phyloP scores from a whole-genome alignment of 129 eudicot species.

The Chrysanthemum seticuspe region DNA sequence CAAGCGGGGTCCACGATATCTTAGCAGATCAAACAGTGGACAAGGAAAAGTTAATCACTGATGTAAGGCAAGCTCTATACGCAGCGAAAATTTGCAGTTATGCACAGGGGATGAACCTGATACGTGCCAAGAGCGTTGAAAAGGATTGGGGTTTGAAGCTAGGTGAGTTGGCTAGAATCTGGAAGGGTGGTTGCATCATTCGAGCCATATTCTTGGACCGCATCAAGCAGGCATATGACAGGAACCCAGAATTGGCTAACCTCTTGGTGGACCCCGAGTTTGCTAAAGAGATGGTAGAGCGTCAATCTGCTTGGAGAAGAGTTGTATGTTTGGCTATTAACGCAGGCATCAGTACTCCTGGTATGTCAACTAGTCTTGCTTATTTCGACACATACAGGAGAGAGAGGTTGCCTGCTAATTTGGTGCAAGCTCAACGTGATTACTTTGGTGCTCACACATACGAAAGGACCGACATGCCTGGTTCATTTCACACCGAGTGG shows the following conservation, averaged over 20 bases:
- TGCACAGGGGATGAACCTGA: constrained; percentile 64
- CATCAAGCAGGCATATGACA: constrained; percentile 57
- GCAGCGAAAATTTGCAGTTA: constrained; percentile 64
- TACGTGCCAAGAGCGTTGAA: constrained; percentile 61
- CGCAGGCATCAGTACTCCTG: constrained; percentile 60
- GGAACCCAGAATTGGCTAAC: constrained; percentile 56
- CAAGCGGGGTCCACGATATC: constrained; percentile 41
- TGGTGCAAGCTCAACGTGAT: constrained; percentile 68
- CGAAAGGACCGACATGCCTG: constrained; percentile 49
- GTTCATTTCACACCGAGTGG: constrained; percentile 61
- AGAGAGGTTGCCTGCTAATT: constrained; percentile 57
- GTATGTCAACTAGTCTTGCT: constrained; percentile 65
- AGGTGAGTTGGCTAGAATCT: constrained; percentile 63
- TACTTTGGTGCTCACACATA: constrained; percentile 65
- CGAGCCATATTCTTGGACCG: constrained; percentile 68
- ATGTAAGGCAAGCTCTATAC: constrained; percentile 56
- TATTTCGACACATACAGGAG: constrained; percentile 63
- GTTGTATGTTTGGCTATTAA: constrained; percentile 59
- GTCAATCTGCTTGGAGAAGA: constrained; percentile 62
- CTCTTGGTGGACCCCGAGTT: constrained; percentile 63
- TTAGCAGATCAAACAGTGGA: constrained; percentile 46
- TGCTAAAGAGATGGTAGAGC: constrained; percentile 58
- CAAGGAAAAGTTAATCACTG: constrained; percentile 41
- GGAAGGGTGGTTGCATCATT: constrained; percentile 70
- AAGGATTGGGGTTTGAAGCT: constrained; percentile 54